A percentile compares a stretch with the other conserved stretches of the same genome.
phyloP scores from a whole-genome alignment of 345 rosid species.

The Acer negundo region DNA sequence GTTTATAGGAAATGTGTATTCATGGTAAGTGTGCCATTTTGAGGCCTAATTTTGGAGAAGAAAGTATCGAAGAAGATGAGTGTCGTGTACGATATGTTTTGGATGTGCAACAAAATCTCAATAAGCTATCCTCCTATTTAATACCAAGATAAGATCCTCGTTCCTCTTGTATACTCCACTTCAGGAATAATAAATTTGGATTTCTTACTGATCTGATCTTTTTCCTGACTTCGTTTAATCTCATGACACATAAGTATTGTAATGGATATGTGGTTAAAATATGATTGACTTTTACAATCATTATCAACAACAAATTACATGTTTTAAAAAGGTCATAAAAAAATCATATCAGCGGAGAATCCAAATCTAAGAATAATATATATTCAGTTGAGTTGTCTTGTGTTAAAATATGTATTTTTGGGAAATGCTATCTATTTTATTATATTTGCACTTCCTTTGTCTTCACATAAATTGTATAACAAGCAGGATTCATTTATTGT shows the following conservation, averaged over 20 bases:
- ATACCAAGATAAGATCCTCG: conserved; percentile 16
- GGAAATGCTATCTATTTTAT: neutral
- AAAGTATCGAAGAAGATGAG: conserved; percentile 3
- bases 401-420: neutral
- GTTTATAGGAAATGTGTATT: neutral
- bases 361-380: too few species aligned
- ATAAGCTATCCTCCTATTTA: neutral
- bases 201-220: too few species aligned
- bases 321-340: too few species aligned
- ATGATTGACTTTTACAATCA: too few species aligned
- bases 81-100: conserved; percentile 34
- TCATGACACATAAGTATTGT: too few species aligned
- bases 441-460: neutral
- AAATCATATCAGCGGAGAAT: too few species aligned
- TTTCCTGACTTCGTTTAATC: too few species aligned
- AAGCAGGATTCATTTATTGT: neutral
- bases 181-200: too few species aligned
- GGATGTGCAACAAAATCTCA: neutral
- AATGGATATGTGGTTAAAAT: too few species aligned
- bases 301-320: too few species aligned
- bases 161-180: conserved; percentile 8
- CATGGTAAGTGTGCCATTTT: neutral
- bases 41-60: neutral
- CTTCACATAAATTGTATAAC: neutral
- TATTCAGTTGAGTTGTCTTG: neutral